Percentiles rank a stretch among this genome's conserved stretches.
Evolutionary conservation across 345 rosid species (phyloP).

Genomic region (Pistacia integerrima): DNA sequence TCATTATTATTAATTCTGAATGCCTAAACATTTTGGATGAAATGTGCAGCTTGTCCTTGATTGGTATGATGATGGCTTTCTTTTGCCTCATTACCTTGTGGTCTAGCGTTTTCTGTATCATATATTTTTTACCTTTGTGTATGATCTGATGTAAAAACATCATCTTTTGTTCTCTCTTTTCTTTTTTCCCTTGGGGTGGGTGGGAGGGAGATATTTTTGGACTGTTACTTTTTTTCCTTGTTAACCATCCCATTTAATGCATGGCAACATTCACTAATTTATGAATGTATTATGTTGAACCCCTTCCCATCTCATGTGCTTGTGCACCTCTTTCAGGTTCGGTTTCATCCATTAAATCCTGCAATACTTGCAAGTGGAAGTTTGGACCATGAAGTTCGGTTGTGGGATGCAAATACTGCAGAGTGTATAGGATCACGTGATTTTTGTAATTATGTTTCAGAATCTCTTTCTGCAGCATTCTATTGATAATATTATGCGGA

Average conservation of each 20-base stretch:
- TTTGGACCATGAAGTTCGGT: constrained; percentile 76
- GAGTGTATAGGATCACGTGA: constrained; percentile 73
- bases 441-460: constrained; percentile 48
- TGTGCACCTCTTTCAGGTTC: constrained; percentile 48
- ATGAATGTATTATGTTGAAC: background rate
- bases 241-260: background rate
- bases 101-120: too few relatives aligned
- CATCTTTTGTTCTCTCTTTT: too few relatives aligned
- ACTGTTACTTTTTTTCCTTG: too few relatives aligned
- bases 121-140: too few relatives aligned
- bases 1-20: too few relatives aligned
- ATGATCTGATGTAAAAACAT: too few relatives aligned
- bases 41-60: too few relatives aligned
- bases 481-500: background rate
- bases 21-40: too few relatives aligned
- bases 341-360: constrained; percentile 68
- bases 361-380: constrained; percentile 79
- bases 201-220: too few relatives aligned
- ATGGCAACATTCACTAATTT: background rate
- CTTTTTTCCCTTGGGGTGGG: too few relatives aligned
- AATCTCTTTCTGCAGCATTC: constrained; percentile 15
- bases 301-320: constrained; percentile 1
- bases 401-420: constrained; percentile 72
- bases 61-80: too few relatives aligned
- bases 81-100: too few relatives aligned